A percentile compares a stretch with the other conserved stretches of the same genome.
phyloP scores from a whole-genome alignment of 2,329 filamentous ascomycete genomes.

The Colletotrichum filicis region DNA sequence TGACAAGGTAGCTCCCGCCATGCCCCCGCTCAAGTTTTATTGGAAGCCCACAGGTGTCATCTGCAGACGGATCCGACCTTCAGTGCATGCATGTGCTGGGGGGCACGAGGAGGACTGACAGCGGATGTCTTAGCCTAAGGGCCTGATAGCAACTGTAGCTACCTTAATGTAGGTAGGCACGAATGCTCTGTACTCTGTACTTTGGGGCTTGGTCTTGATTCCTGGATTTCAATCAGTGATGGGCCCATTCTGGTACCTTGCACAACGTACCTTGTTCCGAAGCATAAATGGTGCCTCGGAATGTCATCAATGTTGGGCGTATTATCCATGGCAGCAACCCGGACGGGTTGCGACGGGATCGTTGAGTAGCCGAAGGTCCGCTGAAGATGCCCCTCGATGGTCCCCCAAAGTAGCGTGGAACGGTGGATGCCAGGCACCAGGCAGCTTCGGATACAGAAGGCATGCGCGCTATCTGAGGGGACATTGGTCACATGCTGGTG shows the following conservation, averaged over 20 bases:
- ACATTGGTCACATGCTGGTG: constrained; percentile 30
- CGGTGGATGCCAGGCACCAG: constrained; percentile 24
- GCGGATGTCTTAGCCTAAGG: neutral
- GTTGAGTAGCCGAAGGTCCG: constrained; percentile 23
- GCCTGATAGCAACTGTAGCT: no score
- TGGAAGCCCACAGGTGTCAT: constrained; percentile 32
- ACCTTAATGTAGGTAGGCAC: no score
- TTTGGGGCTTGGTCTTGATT: neutral
- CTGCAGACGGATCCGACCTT: constrained; percentile 35
- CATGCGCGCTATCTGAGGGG: constrained; percentile 19
- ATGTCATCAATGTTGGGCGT: neutral
- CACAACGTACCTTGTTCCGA: neutral
- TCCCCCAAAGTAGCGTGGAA: constrained; percentile 13
- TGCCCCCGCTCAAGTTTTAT: constrained; percentile 29
- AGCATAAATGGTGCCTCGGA: constrained; percentile 14
- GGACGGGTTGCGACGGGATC: constrained; percentile 13
- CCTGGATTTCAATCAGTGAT: neutral
- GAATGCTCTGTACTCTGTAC: neutral
- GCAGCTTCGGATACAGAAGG: constrained; percentile 13
- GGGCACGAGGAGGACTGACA: constrained; percentile 18
- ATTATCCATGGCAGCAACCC: constrained; percentile 8
- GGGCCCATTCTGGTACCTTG: neutral
- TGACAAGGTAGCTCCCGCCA: constrained; percentile 19
- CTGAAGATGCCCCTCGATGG: constrained; percentile 16
- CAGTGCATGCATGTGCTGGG: constrained; percentile 33